Base-by-base conservation (phyloP, 2,329 filamentous ascomycete genomes). In the Aspergillus sp. region DNA sequence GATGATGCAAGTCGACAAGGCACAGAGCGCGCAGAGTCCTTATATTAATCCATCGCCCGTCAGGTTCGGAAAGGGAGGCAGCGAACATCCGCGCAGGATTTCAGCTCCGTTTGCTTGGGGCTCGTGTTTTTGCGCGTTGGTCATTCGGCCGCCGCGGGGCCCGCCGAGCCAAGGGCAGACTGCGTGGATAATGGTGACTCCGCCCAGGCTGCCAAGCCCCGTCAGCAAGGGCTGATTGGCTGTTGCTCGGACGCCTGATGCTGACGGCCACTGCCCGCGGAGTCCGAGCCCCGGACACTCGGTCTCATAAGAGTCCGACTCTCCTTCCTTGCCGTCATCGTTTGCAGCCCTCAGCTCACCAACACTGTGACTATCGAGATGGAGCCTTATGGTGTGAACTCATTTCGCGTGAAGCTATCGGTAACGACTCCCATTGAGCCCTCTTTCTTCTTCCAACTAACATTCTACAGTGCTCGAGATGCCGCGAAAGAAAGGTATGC, bases 381-480 rank as follows among this genome's bases (percentile, higher is more conserved):
- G 46, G 6, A 41, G 7, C 54, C 11, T 19, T 48, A 50, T 13
- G 28, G 41, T 25, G 15, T 25, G 4, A 13, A 41, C 8, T 34
- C 28, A 13, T 22, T 47, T 48, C 57, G 57, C 19, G 9, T 54
- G 30, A 59, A 59, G 50, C 41, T 59, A n/a, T 59, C 57, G 38
- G 50, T 59, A 58, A 48, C 13, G 34, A 15, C 34, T 41, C 11
- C 5, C 11, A 25, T 15, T 6, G 17, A 3, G 22, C 19, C 34
- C 22, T 9, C 11, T 5, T 7, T 22, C 13, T 4, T 3, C 5
- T 13, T 13, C 3, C 17, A 25, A 13, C 8, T 9, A 0, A 34
- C 19, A 34, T 48, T 1, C n/a, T n/a, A 13, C n/a, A 54, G 57
- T 59, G 57, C 43, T 23, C 50, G 13, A 49, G 57, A 52, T 59